Conservation (phyloP, 73 alveolate genomes). For the Breviolum minutum region DNA sequence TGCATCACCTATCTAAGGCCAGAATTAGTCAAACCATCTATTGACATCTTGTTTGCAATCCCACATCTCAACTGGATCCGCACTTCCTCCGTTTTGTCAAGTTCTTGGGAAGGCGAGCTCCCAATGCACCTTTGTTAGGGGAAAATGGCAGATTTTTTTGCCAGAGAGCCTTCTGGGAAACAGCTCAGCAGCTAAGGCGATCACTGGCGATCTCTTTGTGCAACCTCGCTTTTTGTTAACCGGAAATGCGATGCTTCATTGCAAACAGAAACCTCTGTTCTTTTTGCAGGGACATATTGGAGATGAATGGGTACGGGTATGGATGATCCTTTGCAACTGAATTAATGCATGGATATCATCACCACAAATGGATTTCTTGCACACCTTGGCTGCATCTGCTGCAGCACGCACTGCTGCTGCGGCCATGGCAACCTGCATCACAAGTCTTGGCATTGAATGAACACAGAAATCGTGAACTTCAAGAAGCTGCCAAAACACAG, state of each 20-base stretch:
- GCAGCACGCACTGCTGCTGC: slow-evolving; percentile 60
- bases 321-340: too few species aligned
- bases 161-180: not conserved
- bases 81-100: too few species aligned
- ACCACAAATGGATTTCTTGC: not conserved
- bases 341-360: not conserved
- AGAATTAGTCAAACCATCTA: too few species aligned
- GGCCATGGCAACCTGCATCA: slow-evolving; percentile 40
- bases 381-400: slow-evolving; percentile 58
- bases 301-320: too few species aligned
- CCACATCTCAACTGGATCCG: too few species aligned
- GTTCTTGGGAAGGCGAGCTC: not conserved
- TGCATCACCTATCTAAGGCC: not conserved
- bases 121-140: not conserved
- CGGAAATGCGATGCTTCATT: not conserved
- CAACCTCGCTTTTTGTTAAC: not conserved
- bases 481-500: not conserved
- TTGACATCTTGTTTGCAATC: too few species aligned
- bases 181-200: not conserved
- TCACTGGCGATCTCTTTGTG: slow-evolving; percentile 10
- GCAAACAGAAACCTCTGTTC: not conserved
- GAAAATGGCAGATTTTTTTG: not conserved
- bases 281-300: not conserved
- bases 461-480: not conserved
- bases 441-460: not conserved